phyloP scores from a whole-genome alignment of 139 green algal genomes.

The Volvox africanus region DNA sequence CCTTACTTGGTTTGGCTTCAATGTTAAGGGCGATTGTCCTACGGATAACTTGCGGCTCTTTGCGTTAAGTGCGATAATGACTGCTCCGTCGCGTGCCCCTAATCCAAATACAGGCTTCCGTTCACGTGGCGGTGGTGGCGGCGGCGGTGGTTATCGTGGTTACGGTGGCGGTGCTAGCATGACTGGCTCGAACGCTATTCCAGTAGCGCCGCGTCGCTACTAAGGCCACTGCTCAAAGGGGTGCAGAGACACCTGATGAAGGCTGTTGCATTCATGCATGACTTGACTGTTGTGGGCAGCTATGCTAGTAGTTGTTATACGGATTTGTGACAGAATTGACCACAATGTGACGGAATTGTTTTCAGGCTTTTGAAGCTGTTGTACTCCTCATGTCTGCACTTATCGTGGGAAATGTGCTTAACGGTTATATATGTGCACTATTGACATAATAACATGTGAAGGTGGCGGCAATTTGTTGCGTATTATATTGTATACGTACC shows the following conservation, averaged over 20 bases:
- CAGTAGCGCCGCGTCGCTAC: constrained; percentile 31
- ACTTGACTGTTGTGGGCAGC: not conserved
- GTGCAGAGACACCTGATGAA: not conserved
- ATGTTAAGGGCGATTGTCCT: not conserved
- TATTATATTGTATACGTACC: too few species aligned
- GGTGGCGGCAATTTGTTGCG: too few species aligned
- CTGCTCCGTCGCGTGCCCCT: not conserved
- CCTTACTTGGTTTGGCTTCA: not conserved
- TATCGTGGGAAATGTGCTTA: too few species aligned
- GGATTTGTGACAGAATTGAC: too few species aligned
- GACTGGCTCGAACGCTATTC: constrained; percentile 54
- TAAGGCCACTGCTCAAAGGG: not conserved
- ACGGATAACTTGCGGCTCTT: too few species aligned
- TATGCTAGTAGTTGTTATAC: too few species aligned
- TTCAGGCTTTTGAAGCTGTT: too few species aligned
- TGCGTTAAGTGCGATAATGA: not conserved
- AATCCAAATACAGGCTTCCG: constrained; percentile 17
- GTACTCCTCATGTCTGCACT: too few species aligned
- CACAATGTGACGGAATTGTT: too few species aligned
- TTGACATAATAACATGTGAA: too few species aligned
- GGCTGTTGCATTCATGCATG: not conserved
- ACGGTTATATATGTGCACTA: too few species aligned
- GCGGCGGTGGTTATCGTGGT: constrained; percentile 32
- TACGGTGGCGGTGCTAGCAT: constrained; percentile 1
- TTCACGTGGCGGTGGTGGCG: constrained; percentile 26